Conservation (phyloP, 2,329 filamentous ascomycete genomes). For the Cytospora schulzeri region DNA sequence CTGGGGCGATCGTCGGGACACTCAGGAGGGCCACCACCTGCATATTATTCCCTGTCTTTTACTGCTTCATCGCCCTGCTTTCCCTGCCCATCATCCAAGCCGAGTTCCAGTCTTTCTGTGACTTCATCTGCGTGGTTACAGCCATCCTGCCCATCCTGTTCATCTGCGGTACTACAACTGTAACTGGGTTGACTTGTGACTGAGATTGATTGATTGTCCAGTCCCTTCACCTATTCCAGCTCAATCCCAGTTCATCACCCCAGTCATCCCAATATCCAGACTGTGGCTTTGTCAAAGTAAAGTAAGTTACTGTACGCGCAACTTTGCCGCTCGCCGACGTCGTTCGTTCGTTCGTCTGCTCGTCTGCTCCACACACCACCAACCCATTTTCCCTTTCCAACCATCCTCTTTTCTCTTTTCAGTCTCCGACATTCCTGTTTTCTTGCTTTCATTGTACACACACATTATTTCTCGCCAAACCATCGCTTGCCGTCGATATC, state of each 20-base stretch:
- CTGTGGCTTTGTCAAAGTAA: constrained; percentile 24
- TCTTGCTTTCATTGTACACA: background rate
- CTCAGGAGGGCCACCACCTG: background rate
- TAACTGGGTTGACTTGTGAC: constrained; percentile 17
- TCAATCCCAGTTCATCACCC: background rate
- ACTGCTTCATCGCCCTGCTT: constrained; percentile 12
- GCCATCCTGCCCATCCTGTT: background rate
- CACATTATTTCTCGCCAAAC: background rate
- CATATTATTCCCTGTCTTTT: constrained; percentile 12
- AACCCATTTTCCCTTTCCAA: constrained; percentile 13
- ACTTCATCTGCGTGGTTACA: background rate
- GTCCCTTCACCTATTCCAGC: background rate
- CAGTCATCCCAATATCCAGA: constrained; percentile 14
- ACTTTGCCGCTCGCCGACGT: constrained; percentile 13
- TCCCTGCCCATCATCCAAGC: constrained; percentile 8
- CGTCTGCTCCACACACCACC: constrained; percentile 1
- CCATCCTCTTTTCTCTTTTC: constrained; percentile 14
- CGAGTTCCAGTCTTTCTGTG: constrained; percentile 1
- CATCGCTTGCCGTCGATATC: constrained; percentile 10
- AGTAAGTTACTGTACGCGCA: no score
- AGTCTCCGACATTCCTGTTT: background rate
- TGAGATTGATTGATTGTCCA: constrained; percentile 1
- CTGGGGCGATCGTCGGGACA: constrained; percentile 17
- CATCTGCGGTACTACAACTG: background rate
- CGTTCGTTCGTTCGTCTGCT: background rate